Evolutionary conservation across 495 filamentous ascomycete species (phyloP), one percentile per base, ranked within the genome.

Genomic region (Lentithecium fluviatile): DNA sequence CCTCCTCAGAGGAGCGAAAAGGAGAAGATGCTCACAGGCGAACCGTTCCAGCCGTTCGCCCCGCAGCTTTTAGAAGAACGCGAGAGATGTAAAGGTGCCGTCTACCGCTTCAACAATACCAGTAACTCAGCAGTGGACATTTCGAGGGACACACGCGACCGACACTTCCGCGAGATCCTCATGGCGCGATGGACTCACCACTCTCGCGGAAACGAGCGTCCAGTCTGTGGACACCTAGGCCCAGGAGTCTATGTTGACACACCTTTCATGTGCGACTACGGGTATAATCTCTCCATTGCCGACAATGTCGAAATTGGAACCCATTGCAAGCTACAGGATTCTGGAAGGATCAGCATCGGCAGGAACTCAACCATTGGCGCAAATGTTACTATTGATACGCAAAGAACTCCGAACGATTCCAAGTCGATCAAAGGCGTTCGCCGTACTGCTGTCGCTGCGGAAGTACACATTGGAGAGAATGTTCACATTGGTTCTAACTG

Each of bases 211-310:
- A 34, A 29, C 7, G 34, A 56, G 8, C 50, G 23, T 11, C 56
- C 57, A 36, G 56, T 45, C 21, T n/a, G 19, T 37, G 65, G 59
- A 1, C 52, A 42, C 37, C 85, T 95, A 19, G 90, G 90, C 20
- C 81, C 86, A 40, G 83, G 88, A 49, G 87, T 88, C 7, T 80
- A 85, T 38, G 89, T 98, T 40, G 91, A 97, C 59, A 85, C 89
- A 2, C 93, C 94, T 12, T 97, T 98, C 71, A 86, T 79, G 36
- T 97, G 94, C 73, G 91, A 96, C 68, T 98, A 97, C 68, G 94
- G 94, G 1, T 96, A 96, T 69, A 97, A 98, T 67, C 88, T 97
- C 64, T 80, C 81, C 37, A 86, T 98, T 61, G 94, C 89, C 21
- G 88, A 92, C 66, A 85, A 94, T 68, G 90, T 94, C 6, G 82